Base-by-base conservation (phyloP, 805 yeast species). In the Priceomyces castillae region DNA sequence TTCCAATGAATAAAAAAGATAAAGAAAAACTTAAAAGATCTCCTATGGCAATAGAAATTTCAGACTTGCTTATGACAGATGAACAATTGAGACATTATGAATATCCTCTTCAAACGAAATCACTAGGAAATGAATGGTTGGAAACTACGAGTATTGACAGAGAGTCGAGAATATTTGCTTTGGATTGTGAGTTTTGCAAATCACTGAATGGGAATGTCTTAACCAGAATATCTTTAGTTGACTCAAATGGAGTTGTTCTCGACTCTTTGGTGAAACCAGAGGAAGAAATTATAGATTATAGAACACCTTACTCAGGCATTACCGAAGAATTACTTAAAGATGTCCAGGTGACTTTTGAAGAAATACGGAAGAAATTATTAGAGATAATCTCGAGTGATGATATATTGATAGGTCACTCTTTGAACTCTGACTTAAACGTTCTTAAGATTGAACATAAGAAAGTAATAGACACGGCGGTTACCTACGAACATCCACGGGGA, bases 121-220 rank as follows among this genome's bases (percentile, higher is more conserved):
- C 37, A 19, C 33, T 43, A 15, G 39, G 34, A 14, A 19, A 16
- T 4, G 39, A 44, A 9, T 52, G 56, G 57, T 45, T 46, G 3
- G 56, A 47, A 48, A 84, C 95, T 0, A 50, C 31, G 11, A 43
- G 56, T 1, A 77, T 80, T 47, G 77, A 75, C 1, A 18, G 25
- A 34, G 81, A 71, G 7, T 83, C 82, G 0, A 75, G 85, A 0
- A 78, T 85, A 0, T 88, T 79, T 65, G 94, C 95, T 0, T 51
- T 94, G 15, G 99, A 92, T 64, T 94, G 99, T 70, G 99, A 92
- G 64, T 94, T 92, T 89, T 89, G 97, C 59, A 65, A 74, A 45
- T 64, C 90, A 0, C 76, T 68, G 0, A 48, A 56, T 1, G 90
- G 89, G 0, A 73, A 75, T 34, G 95, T 80, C 1, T 68, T 92